Evolutionary conservation across 2,329 filamentous ascomycete species (phyloP), one percentile per base, ranked within the genome.

Genomic region (Clarireedia homoeocarpa): DNA sequence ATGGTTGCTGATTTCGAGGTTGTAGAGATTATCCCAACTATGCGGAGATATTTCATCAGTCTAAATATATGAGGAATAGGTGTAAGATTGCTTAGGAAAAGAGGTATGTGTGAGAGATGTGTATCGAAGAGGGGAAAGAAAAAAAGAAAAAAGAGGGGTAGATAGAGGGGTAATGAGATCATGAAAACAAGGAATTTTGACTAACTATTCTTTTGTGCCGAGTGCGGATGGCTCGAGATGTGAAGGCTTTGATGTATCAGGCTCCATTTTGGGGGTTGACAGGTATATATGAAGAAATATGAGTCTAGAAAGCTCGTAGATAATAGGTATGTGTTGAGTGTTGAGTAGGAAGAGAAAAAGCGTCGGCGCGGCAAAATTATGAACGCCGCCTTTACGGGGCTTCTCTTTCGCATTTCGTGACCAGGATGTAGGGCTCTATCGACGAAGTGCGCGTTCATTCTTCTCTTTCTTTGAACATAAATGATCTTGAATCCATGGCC

Each of bases 201-300:
- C 53, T 51, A 44, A 95, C 90, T 95, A 95, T 77, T 92, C 85
- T 73, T 90, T 95, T 30, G 90, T 96, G 51, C 92, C 92, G 30
- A 97, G 81, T 70, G 62, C 58, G 69, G 77, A 95, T 17, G 91
- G 89, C 62, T 87, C 81, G 26, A 96, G 84, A 65, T 87, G 82
- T 1, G 73, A 72, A n/a, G 85, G 85, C 58, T 75, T 78, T 2
- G 59, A 42, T 9, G 70, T 65, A 15, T 62, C 50, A 5, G 58
- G 56, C 4, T 55, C 34, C 66, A 67, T 67, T 34, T 23, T 55
- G 26, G 23, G 12, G 9, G 10, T 42, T 34, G 10, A 34, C 30
- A 34, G 9, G 30, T 34, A 34, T 5, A 34, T 9, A 34, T 34
- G 9, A 34, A 34, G 30, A 34, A 4, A 14, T 34, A 34, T 12